Percentiles rank a stretch among this genome's conserved stretches.
These are phyloP conservation scores for Phalaenopsis hybrid DNA, from an alignment of 116 monocot species.

Conservation along the genomic window DNA sequence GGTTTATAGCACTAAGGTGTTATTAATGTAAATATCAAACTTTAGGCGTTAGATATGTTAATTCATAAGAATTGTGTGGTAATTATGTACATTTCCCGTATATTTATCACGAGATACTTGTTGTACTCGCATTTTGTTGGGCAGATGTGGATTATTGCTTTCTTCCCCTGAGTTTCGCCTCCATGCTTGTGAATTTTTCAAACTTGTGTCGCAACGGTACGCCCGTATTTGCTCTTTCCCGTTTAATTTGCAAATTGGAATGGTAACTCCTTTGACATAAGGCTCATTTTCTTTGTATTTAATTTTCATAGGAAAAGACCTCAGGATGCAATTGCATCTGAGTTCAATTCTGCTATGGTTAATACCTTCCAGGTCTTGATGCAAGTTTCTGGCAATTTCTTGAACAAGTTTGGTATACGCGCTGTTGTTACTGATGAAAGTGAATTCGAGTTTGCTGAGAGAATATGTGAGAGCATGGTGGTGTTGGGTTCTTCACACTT, in stretches of 20 bases:
- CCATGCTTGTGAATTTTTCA: constrained; percentile 95
- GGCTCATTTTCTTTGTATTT: constrained; percentile 14
- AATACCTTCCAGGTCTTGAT: constrained; percentile 71
- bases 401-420: constrained; percentile 44
- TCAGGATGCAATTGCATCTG: constrained; percentile 48
- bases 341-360: constrained; percentile 77
- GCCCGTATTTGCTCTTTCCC: not conserved
- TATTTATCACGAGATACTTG: not conserved
- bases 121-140: constrained; percentile 9
- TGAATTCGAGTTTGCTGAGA: constrained; percentile 76
- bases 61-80: no score
- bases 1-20: no score
- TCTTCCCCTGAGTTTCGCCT: constrained; percentile 83
- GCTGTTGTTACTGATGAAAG: constrained; percentile 54
- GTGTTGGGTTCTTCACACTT: constrained; percentile 68
- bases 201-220: constrained; percentile 85
- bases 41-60: no score
- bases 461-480: constrained; percentile 81
- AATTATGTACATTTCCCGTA: no score
- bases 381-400: constrained; percentile 58
- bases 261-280: not conserved
- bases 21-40: no score
- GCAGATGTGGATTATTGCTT: constrained; percentile 87
- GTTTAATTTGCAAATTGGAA: not conserved
- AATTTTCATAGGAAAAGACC: constrained; percentile 69